Evolutionary conservation across 352 stramenopile species (phyloP), one percentile per base, ranked within the genome.

Genomic region (Phytophthora tubulina): DNA sequence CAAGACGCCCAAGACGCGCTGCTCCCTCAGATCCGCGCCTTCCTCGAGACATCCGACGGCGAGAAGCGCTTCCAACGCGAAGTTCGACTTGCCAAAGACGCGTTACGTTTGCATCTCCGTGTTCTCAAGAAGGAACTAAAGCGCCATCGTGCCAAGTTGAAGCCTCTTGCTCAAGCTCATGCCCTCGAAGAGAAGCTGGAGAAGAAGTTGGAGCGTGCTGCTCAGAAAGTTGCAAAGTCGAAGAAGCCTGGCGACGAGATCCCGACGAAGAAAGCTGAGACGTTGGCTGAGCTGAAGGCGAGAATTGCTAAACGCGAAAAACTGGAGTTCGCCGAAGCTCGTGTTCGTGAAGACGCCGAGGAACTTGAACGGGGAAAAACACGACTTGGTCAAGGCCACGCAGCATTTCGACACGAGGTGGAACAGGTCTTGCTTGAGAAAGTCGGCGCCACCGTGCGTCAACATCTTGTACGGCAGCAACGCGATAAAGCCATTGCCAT

Each of bases 41-140:
- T 93, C 36, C 63, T 93, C 4, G 58, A 75, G 46, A 92, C 84
- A 4, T 39, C 69, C 2, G 82, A 93, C 33, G 82, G 84, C 35
- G 73, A 91, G 42, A 91, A 91, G 68, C 75, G 81, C 11, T 93
- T 94, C 66, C 80, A 86, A 21, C 72, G 70, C 7, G 85, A 94
- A 57, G 80, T 94, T 4, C 64, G 68, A 63, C 33, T 57, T 6
- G 75, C 85, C 31, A 92, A 92, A 44, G 71, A 71, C 15, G 48
- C 55, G 8, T 59, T 93, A n/a, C 75, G 82, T 0, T 31, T 42
- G 1, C 71, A 86, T 30, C 72, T 92, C 38, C 73, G 65, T 6
- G 65, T 33, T 4, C 69, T 88, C 8, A 79, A 87, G 55, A 77
- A 80, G 57, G 79, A 83, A 39, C 62, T 88, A 7, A 72, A 68